Base-by-base conservation (phyloP, 2,329 filamentous ascomycete species). In the Uncinocarpus reesii region DNA sequence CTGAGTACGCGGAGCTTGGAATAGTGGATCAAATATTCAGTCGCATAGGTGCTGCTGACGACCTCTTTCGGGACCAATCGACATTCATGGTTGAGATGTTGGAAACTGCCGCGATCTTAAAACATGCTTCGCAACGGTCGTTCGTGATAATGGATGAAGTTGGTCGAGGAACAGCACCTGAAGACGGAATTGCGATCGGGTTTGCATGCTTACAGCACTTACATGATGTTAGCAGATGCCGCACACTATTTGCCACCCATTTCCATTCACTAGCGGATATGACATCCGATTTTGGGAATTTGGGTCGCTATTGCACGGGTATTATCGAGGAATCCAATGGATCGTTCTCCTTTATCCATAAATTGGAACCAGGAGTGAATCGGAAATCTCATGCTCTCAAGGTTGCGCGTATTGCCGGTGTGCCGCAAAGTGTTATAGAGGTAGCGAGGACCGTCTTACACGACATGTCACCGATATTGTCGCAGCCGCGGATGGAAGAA, bases 1-100 rank as follows among this genome's bases (percentile, higher is more conserved):
- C 92, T 0, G 78, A 83, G 20, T 85, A 86, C 63, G 90, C 87
- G 2, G 80, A 86, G 57, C 75, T 98, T 21, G 89, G 90, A 1
- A 74, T 98, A 36, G 88, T 95, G n/a, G 92, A 98, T 67, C 87
- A 90, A 59, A 83, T 98, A 47, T 96, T 94, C 71, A 92, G 84
- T 61, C 85, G 92, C 62, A 84, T 93, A 18, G 92, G 92, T 1
- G 93, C 88, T 1, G 92, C 90, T 1, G 93, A 98, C 65, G 90
- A 95, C 62, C 74, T 98, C n/a, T 95, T 85, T 69, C 79, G 81
- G 43, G 85, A 95, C 69, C 89, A 96, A 65, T 95, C 87, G 46
- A 98, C 93, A 0, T 98, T 98, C 67, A 96, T 98, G 92, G 87
- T 96, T 1, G 92, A 98, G 69, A 98, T 98, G 92, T 76, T 95